Evolutionary conservation across 2,329 filamentous ascomycete species (phyloP), one percentile per base, ranked within the genome.

Genomic region (Passalora sequoiae): DNA sequence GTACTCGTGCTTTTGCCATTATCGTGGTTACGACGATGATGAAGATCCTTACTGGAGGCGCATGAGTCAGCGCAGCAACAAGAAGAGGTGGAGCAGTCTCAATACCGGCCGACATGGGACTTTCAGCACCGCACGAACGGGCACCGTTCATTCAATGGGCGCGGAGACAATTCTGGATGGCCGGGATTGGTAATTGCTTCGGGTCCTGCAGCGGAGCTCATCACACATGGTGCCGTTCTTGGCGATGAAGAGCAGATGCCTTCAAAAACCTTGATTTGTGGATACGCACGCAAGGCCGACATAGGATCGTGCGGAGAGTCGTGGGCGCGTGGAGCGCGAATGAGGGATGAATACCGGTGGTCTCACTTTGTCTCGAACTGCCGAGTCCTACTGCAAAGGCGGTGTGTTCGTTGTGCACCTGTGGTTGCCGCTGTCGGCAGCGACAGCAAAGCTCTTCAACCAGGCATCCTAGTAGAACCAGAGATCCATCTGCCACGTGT

Each of bases 1-100:
- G 37, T 60, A 56, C 43, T 59, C 52, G 9, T 60, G 57, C 40
- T 53, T 59, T 22, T 57, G 55, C 44, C 50, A 53, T 37, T 59
- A 59, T 37, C 40, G 47, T 22, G 52, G 44, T 6, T 55, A 53
- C 36, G 47, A 55, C 30, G 50, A 55, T 31, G 52, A 55, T 22
- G 49, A 55, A 28, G 49, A 52, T 43, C 49, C 47, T 15, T 39
- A 49, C 21, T 47, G 40, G 36, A 44, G 40, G 25, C 36, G 39
- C n/a, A 38, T 28, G 39, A 44, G 40, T 21, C 40, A 49, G 43
- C 20, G 40, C 10, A 25, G 19, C 22, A 25, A 24, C 17, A 22
- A 20, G 10, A 24, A 16, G 4, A 36, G 10, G n/a, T 12, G 17
- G 19, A 36, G 33, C 20, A 10, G 33, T 13, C 9, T 33, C 8